These are phyloP conservation scores for Avena sativa DNA, from an alignment of 176 grass and related monocot species.

Conservation along the genomic window DNA sequence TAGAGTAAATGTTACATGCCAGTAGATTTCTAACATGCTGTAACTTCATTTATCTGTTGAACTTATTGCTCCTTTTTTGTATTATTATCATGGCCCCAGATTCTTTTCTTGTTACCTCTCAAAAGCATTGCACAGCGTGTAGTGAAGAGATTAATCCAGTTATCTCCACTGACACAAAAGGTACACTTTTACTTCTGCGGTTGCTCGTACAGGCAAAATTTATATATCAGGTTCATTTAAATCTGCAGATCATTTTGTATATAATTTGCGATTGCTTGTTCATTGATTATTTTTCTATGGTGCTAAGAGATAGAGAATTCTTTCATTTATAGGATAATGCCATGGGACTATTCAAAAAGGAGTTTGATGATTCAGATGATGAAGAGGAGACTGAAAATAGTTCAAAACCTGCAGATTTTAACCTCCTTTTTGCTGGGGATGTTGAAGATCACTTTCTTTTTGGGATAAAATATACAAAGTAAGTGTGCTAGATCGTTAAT, in stretches of 20 bases:
- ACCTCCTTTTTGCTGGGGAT: conserved; percentile 79
- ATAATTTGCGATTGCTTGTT: not conserved
- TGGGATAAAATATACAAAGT: conserved; percentile 98
- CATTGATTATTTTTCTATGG: conserved; percentile 32
- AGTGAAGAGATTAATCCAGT: conserved; percentile 87
- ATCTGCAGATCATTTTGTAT: not conserved
- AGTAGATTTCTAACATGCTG: not conserved
- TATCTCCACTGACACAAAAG: conserved; percentile 80
- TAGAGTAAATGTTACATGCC: conserved; percentile 12
- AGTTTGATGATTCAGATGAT: conserved; percentile 77
- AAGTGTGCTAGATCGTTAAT: conserved; percentile 30
- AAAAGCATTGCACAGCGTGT: conserved; percentile 81
- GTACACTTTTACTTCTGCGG: conserved; percentile 42
- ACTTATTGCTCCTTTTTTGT: conserved; percentile 38
- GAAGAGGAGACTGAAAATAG: conserved; percentile 60
- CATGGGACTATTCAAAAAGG: conserved; percentile 66
- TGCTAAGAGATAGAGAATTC: conserved; percentile 31
- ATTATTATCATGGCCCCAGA: conserved; percentile 54
- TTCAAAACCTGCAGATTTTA: conserved; percentile 82
- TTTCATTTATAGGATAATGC: conserved; percentile 64
- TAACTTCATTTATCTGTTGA: conserved; percentile 23
- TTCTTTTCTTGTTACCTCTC: conserved; percentile 87
- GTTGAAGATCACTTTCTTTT: conserved; percentile 86
- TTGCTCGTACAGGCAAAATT: conserved; percentile 19
- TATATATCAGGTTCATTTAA: conserved; percentile 12